These are phyloP conservation scores for Lasiosphaeria ovina DNA, from an alignment of 495 filamentous ascomycete species.

Conservation along the genomic window DNA sequence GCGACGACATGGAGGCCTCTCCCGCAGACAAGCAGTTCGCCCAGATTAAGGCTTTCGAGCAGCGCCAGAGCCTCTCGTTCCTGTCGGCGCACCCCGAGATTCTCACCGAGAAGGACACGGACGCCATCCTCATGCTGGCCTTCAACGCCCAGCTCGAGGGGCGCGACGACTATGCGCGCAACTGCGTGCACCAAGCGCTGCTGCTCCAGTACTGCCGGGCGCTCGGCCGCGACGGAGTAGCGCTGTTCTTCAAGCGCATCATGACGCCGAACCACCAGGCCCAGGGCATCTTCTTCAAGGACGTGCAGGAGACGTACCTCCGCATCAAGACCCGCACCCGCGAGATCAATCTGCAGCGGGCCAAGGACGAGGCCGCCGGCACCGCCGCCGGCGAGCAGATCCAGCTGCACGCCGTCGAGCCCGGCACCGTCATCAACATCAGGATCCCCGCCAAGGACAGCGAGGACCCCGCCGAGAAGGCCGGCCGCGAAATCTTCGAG, in stretches of 20 bases:
- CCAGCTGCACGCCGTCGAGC: conserved; percentile 93
- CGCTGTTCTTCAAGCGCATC: conserved; percentile 94
- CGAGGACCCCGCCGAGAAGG: conserved; percentile 61
- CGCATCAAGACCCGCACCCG: conserved; percentile 74
- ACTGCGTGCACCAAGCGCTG: conserved; percentile 92
- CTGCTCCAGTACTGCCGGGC: conserved; percentile 92
- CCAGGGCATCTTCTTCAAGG: conserved; percentile 85
- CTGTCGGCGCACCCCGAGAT: conserved; percentile 72
- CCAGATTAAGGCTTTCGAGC: conserved; percentile 72
- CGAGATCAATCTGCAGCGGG: conserved; percentile 69
- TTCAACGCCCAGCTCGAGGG: conserved; percentile 81
- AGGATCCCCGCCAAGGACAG: conserved; percentile 65
- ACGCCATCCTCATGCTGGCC: conserved; percentile 84
- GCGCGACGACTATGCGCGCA: conserved; percentile 71
- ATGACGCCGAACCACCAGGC: conserved; percentile 91
- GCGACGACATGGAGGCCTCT: conserved; percentile 71
- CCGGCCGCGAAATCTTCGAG: conserved; percentile 75
- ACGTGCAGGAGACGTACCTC: conserved; percentile 82
- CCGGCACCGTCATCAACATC: conserved; percentile 90
- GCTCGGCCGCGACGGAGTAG: conserved; percentile 82
- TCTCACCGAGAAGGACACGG: conserved; percentile 82
- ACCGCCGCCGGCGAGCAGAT: conserved; percentile 85
- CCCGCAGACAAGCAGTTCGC: conserved; percentile 75
- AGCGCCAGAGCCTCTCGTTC: conserved; percentile 69
- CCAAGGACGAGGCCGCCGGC: conserved; percentile 58